Base-by-base conservation (phyloP, 2,329 filamentous ascomycete genomes). In the Fusarium tricinctum region DNA sequence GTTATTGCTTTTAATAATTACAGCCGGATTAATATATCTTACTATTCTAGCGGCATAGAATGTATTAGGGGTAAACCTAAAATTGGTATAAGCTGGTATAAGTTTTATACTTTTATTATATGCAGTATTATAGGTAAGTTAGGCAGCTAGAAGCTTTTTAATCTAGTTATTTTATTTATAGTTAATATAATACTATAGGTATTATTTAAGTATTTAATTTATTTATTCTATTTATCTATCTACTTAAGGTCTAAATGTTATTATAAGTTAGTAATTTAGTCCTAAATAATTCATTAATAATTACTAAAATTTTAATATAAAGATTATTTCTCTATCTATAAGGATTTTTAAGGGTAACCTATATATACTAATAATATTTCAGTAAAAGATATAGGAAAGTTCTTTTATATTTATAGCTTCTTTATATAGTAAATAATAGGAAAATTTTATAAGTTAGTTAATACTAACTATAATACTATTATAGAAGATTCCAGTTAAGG, bases 141-240 rank as follows among this genome's bases (percentile, higher is more conserved):
- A 3, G 13, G 4, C 2, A 30, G 28, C 3, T 22, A 20, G 35
- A 22, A 50, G n/a, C 4, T 50, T 50, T 12, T 50, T n/a, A 19
- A 40, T 12, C 28, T 13, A 47, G 5, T 47, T 13, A 4, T 35
- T 17, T 15, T 47, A 43, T 28, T 60, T 10, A 6, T 39, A 39
- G 17, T 39, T 39, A 28, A 63, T 64, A 46, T 47, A 65, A 32
- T 64, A 68, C 32, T 33, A 39, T 62, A 15, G 61, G 59, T 44
- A 49, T 39, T 39, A 19, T 19, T 39, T 12, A 5, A 39, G 2
- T 19, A 39, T 12, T 12, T 39, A 17, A 10, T 39, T 39, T 39
- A 39, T 39, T 10, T 6, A 6, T 39, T 39, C 6, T 3, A 17
- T 39, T 39, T 39, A n/a, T 10, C 17, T 19, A 19, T 39, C 8